These are phyloP conservation scores for Curvularia hawaiiensis DNA, from an alignment of 2,329 filamentous ascomycete genomes.

Conservation along the genomic window DNA sequence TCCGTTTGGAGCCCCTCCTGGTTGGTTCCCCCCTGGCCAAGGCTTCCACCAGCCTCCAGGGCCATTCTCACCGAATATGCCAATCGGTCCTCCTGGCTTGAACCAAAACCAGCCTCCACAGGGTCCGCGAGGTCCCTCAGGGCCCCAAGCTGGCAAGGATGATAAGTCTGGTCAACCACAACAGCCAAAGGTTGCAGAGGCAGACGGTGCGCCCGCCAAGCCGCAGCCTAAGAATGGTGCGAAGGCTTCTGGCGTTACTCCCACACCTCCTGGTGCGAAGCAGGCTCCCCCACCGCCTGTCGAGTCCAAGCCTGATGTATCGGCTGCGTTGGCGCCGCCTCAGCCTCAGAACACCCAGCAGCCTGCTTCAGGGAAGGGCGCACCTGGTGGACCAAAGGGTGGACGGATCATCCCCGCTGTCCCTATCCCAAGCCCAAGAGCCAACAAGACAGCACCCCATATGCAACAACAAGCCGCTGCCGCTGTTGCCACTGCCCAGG, in stretches of 20 bases:
- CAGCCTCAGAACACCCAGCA: conserved; percentile 43
- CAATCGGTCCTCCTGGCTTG: conserved; percentile 61
- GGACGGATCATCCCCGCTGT: conserved; percentile 68
- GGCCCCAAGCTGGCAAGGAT: conserved; percentile 36
- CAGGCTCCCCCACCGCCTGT: conserved; percentile 67
- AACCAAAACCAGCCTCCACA: conserved; percentile 49
- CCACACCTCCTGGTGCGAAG: conserved; percentile 48
- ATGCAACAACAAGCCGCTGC: conserved; percentile 31
- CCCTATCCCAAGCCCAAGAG: conserved; percentile 60
- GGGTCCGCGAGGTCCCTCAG: conserved; percentile 44
- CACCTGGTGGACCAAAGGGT: conserved; percentile 52
- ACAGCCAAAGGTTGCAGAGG: conserved; percentile 49
- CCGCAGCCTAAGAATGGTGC: conserved; percentile 60
- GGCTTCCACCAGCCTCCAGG: conserved; percentile 73
- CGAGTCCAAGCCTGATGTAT: conserved; percentile 69
- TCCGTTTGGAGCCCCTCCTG: conserved; percentile 70
- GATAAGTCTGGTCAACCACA: conserved; percentile 30
- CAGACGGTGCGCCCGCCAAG: conserved; percentile 52
- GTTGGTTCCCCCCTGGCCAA: conserved; percentile 80
- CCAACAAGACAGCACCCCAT: conserved; percentile 45
- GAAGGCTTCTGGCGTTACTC: conserved; percentile 42
- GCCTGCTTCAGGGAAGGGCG: conserved; percentile 43
- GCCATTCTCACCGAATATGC: conserved; percentile 65
- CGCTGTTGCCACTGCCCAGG: conserved; percentile 33
- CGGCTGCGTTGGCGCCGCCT: conserved; percentile 61